These are phyloP conservation scores for Antitrichia curtipendula DNA, from an alignment of 225 moss, liverwort and hornwort genomes.

Conservation along the genomic window DNA sequence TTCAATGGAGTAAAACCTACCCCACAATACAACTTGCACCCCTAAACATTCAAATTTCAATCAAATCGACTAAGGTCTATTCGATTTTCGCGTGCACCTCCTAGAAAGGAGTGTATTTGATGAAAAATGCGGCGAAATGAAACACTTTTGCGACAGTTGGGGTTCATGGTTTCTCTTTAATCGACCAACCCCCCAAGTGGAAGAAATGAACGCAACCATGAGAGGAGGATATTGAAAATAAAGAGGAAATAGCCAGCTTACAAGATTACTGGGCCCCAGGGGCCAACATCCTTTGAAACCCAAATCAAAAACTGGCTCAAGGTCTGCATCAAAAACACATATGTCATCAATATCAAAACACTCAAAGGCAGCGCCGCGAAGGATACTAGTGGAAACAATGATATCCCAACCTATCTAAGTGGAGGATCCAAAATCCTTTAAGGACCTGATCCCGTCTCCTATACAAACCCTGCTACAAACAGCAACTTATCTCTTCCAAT, in stretches of 20 bases:
- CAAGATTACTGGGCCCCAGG: conserved; percentile 71
- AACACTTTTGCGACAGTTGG: neutral
- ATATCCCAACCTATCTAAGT: neutral
- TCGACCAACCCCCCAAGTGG: neutral
- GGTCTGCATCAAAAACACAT: conserved; percentile 20
- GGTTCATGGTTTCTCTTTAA: neutral
- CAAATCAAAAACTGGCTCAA: conserved; percentile 64
- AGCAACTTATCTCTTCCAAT: neutral
- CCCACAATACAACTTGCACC: neutral
- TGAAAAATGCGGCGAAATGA: neutral
- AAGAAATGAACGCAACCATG: neutral
- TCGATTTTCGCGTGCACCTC: neutral
- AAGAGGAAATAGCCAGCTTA: conserved; percentile 19
- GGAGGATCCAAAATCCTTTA: neutral
- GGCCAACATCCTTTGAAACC: conserved; percentile 68
- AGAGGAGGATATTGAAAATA: neutral
- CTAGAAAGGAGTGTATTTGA: neutral
- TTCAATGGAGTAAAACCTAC: neutral
- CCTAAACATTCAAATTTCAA: neutral
- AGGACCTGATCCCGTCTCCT: neutral
- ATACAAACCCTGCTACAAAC: neutral
- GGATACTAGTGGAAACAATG: neutral
- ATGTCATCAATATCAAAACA: neutral
- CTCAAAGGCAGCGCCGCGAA: neutral
- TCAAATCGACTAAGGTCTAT: neutral